phyloP scores from a whole-genome alignment of 257 asterid genomes.

The Solanum sitiens region DNA sequence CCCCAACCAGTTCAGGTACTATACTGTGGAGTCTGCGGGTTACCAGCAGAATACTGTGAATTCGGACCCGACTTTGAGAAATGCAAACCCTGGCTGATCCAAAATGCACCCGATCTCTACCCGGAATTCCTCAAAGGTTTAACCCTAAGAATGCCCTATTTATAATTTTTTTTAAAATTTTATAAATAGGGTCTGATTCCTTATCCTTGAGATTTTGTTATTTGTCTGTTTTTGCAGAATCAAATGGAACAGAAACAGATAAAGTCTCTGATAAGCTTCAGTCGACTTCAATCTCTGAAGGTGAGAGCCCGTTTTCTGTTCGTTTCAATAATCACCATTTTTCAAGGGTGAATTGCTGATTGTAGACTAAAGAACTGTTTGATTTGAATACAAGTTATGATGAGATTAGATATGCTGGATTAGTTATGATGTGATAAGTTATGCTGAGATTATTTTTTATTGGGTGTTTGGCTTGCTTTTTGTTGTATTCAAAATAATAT shows the following conservation, averaged over 20 bases:
- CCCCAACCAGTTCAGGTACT: conserved; percentile 58
- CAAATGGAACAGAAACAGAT: conserved; percentile 50
- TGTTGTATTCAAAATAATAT: no score
- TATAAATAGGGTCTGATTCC: not conserved
- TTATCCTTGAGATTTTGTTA: not conserved
- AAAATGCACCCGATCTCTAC: conserved; percentile 58
- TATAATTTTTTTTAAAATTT: not conserved
- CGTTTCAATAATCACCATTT: not conserved
- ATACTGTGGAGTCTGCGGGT: conserved; percentile 81
- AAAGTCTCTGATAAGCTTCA: conserved; percentile 66
- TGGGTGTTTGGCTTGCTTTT: no score
- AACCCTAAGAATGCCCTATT: not conserved
- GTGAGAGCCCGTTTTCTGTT: conserved; percentile 5
- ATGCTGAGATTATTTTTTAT: no score
- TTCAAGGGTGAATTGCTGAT: not conserved
- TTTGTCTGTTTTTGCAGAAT: conserved; percentile 23
- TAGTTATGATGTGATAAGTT: no score
- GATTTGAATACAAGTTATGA: no score
- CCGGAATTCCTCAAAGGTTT: conserved; percentile 83
- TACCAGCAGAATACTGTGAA: conserved; percentile 95
- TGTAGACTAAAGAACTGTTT: no score
- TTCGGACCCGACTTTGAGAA: conserved; percentile 84
- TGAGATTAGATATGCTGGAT: no score
- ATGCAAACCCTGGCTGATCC: conserved; percentile 93
- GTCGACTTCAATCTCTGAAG: conserved; percentile 67